Base-by-base conservation (phyloP, 2,329 filamentous ascomycete species). In the Phoma herbarum region DNA sequence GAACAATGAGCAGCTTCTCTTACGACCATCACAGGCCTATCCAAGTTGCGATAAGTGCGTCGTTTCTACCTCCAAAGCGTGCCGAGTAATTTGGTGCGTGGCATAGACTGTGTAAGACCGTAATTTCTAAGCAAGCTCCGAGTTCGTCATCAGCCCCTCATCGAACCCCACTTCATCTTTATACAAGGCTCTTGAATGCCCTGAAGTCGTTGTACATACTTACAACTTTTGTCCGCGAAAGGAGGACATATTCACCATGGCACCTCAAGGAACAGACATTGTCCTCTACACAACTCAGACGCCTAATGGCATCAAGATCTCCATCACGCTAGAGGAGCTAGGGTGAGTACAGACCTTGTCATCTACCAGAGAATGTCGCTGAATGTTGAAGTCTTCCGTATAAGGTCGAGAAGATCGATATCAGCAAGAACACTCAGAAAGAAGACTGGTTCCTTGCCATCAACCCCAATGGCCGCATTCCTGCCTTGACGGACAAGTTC, bases 381-480 rank as follows among this genome's bases (percentile, higher is more conserved):
- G 4, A 48, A 41, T 25, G 20, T 23, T 5, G 6, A 46, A 73
- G 75, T 23, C 80, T 96, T 39, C 86, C 89, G n/a, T 96, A 96
- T 81, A 88, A 92, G 78, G 85, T 88, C 42, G 85, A 89, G 51
- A 82, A 85, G 42, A 88, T 96, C 69, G 84, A 90, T n/a, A 84
- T 96, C 59, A 80, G 76, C 62, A 90, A 90, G 63, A 90, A 92
- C 75, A 84, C 81, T n/a, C 92, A 96, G 70, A 96, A 95, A 69
- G 86, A 94, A 76, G 86, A 86, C 16, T 96, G 91, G 92, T 97
- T 94, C 79, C 85, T 96, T 26, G 88, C 88, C 51, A 96, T 97
- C 80, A 97, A 97, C 79, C 93, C 93, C 63, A 97, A 97, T 76
- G 93, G 93, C 64, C 90, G 93, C 66, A 96, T 97, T 69, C 93